These are phyloP conservation scores for Scutellaria baicalensis DNA, from an alignment of 257 asterid species.

Conservation along the genomic window DNA sequence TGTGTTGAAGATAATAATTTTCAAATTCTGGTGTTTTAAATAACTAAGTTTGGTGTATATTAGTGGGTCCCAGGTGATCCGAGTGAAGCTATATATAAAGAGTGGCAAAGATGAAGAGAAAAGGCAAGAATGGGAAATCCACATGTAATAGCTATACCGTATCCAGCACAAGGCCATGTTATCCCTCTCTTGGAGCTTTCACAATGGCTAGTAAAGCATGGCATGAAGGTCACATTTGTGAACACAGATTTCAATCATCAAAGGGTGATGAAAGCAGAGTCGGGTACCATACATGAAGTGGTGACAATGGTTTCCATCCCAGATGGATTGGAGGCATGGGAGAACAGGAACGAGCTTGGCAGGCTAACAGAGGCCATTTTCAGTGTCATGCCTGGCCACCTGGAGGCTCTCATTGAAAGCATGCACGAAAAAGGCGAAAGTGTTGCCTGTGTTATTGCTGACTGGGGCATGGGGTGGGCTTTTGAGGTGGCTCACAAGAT, in stretches of 20 bases:
- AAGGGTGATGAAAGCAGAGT: slow-evolving; percentile 22
- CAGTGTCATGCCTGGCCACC: slow-evolving; percentile 35
- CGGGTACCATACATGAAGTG: slow-evolving; percentile 9
- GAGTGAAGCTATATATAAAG: background rate
- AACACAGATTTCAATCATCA: slow-evolving; percentile 43
- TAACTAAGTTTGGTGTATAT: too few species aligned
- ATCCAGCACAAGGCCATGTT: slow-evolving; percentile 83
- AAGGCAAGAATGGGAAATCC: slow-evolving; percentile 27
- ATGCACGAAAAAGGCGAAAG: slow-evolving; percentile 20
- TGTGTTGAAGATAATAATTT: too few species aligned
- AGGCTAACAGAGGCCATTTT: slow-evolving; percentile 21
- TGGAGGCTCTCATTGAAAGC: slow-evolving; percentile 31
- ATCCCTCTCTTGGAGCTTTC: slow-evolving; percentile 58
- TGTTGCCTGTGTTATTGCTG: slow-evolving; percentile 34
- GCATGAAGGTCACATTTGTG: slow-evolving; percentile 43
- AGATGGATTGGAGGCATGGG: slow-evolving; percentile 51
- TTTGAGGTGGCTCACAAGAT: slow-evolving; percentile 28
- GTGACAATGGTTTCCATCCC: slow-evolving; percentile 41
- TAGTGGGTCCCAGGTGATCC: too few species aligned
- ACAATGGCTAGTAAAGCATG: slow-evolving; percentile 28
- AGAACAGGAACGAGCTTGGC: slow-evolving; percentile 45
- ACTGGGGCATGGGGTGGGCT: slow-evolving; percentile 27
- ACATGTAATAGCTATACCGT: slow-evolving; percentile 48
- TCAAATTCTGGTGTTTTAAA: too few species aligned
- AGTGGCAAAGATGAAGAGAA: background rate